Conservation (phyloP, 768 basidiomycete species). For the Tricholoma saponaceum region DNA sequence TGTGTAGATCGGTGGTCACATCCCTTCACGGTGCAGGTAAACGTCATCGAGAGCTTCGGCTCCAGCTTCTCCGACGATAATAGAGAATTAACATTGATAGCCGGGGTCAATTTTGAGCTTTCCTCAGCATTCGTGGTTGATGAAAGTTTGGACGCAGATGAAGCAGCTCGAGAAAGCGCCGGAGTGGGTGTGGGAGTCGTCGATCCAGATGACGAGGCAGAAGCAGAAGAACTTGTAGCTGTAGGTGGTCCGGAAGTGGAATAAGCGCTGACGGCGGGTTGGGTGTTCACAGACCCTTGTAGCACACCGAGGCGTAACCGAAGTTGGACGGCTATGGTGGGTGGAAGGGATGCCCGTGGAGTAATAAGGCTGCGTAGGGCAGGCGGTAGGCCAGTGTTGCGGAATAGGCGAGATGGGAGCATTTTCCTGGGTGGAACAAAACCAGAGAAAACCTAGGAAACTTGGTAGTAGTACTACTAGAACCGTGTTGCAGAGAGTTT, state of each 20-base stretch:
- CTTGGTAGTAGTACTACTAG: no score
- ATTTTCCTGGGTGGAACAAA: no score
- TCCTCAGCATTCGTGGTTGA: not conserved
- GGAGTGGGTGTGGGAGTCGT: not conserved
- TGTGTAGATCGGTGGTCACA: constrained; percentile 83
- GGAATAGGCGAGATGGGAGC: constrained; percentile 44
- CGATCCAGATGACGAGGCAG: constrained; percentile 4
- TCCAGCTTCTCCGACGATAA: constrained; percentile 40
- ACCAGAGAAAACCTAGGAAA: no score
- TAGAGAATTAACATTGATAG: constrained; percentile 20
- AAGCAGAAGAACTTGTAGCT: not conserved
- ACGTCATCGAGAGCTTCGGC: constrained; percentile 70
- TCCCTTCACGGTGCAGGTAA: constrained; percentile 77
- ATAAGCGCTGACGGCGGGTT: constrained; percentile 1
- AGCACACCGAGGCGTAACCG: constrained; percentile 27
- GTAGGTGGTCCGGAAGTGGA: constrained; percentile 4
- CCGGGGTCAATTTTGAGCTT: constrained; percentile 1
- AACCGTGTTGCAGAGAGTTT: no score
- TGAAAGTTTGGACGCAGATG: not conserved
- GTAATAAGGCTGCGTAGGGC: constrained; percentile 37
- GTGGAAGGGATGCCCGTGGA: constrained; percentile 31
- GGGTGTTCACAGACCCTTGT: not conserved
- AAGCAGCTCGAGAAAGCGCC: not conserved
- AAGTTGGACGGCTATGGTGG: constrained; percentile 28
- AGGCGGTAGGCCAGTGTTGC: constrained; percentile 40